phyloP scores from a whole-genome alignment of 306 rosid species.

The Vicia sativa region DNA sequence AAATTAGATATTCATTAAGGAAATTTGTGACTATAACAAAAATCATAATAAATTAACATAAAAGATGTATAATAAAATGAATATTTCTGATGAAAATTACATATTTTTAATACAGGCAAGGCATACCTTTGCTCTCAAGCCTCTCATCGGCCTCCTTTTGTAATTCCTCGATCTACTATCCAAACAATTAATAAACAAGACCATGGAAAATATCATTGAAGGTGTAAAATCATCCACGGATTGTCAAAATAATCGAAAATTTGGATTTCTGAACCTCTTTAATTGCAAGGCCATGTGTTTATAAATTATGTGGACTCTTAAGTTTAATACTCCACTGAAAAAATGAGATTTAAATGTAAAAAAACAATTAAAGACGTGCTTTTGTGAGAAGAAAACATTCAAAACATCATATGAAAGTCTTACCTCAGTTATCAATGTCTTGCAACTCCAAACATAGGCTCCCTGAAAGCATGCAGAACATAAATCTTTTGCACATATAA shows the following conservation, averaged over 20 bases:
- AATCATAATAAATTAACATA: conserved; percentile 11
- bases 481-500: conserved; percentile 35
- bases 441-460: conserved; percentile 94
- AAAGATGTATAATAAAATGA: conserved; percentile 15
- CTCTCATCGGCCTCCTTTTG: conserved; percentile 83
- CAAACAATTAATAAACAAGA: conserved; percentile 36
- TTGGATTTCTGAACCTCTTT: conserved; percentile 1
- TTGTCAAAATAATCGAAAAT: conserved; percentile 24
- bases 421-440: conserved; percentile 89
- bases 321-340: conserved; percentile 3
- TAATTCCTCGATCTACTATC: conserved; percentile 74
- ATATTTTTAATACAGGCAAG: conserved; percentile 39
- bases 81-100: conserved; percentile 31
- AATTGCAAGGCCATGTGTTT: conserved; percentile 1
- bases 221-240: conserved; percentile 2
- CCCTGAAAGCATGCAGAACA: conserved; percentile 60
- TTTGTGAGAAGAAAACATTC: conserved; percentile 14
- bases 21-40: conserved; percentile 3
- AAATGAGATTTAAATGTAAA: conserved; percentile 7
- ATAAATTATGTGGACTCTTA: conserved; percentile 18
- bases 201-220: conserved; percentile 33
- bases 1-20: conserved; percentile 12
- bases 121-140: conserved; percentile 85
- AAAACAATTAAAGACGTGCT: conserved; percentile 17
- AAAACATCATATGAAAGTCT: conserved; percentile 40